Evolutionary conservation across 1,284 basidiomycete species (phyloP).

Genomic region (Apiotrichum akiyoshidainum): DNA sequence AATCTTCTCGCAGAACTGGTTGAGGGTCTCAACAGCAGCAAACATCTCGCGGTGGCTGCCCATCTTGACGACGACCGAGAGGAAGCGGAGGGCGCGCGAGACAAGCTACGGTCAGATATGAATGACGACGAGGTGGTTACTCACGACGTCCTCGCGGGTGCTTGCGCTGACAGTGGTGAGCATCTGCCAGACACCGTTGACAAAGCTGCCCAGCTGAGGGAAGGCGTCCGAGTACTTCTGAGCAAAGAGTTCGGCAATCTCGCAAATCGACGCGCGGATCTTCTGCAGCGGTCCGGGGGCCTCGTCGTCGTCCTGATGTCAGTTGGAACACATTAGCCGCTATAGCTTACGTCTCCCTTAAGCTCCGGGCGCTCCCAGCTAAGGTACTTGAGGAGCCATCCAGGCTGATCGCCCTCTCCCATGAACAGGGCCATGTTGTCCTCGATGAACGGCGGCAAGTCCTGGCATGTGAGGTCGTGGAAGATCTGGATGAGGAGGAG

Average conservation of each 20-base stretch:
- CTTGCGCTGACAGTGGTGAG: conserved; percentile 64
- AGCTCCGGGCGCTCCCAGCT: conserved; percentile 71
- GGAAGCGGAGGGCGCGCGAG: conserved; percentile 86
- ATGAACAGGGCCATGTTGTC: conserved; percentile 83
- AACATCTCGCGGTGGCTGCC: conserved; percentile 69
- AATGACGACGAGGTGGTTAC: conserved; percentile 27
- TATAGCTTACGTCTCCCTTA: conserved; percentile 63
- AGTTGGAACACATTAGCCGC: conserved; percentile 6
- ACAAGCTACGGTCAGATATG: conserved; percentile 62
- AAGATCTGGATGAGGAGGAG: conserved; percentile 80
- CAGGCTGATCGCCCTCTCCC: conserved; percentile 55
- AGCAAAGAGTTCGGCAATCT: conserved; percentile 88
- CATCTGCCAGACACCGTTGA: conserved; percentile 89
- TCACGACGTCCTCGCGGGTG: conserved; percentile 71
- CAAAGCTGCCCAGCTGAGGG: conserved; percentile 73
- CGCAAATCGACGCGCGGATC: conserved; percentile 84
- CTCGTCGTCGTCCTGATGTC: conserved; percentile 71
- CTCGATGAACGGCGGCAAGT: conserved; percentile 91
- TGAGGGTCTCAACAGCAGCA: conserved; percentile 66
- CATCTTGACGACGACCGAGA: conserved; percentile 87
- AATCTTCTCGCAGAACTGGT: conserved; percentile 80
- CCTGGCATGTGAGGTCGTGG: conserved; percentile 92
- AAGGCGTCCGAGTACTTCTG: conserved; percentile 89
- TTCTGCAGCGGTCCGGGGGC: conserved; percentile 77
- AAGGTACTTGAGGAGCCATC: conserved; percentile 75